A percentile compares a stretch with the other conserved stretches of the same genome.
phyloP scores from a whole-genome alignment of 345 rosid genomes.

The Gossypium mustelinum region DNA sequence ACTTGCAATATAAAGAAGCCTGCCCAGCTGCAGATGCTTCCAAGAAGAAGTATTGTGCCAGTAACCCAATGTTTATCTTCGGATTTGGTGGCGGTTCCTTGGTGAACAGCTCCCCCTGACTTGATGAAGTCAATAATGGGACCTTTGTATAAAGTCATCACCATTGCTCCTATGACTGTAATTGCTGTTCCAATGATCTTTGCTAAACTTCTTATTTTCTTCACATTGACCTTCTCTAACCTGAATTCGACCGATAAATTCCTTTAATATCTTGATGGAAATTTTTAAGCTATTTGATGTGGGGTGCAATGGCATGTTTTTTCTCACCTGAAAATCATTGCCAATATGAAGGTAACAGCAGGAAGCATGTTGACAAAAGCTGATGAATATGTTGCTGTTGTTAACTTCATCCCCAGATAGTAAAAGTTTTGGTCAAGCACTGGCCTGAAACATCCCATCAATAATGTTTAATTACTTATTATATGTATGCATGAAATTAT shows the following conservation, averaged over 20 bases:
- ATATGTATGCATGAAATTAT: neutral
- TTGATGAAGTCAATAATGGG: conserved; percentile 57
- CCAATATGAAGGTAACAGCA: conserved; percentile 80
- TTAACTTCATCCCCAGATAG: conserved; percentile 32
- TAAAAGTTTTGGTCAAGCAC: conserved; percentile 30
- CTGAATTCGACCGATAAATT: conserved; percentile 30
- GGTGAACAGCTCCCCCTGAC: conserved; percentile 33
- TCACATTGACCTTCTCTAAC: conserved; percentile 62
- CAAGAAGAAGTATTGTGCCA: conserved; percentile 69
- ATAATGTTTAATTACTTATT: neutral
- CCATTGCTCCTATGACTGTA: conserved; percentile 83
- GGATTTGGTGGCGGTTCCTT: conserved; percentile 26
- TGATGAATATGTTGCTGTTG: conserved; percentile 65
- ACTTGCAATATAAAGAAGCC: conserved; percentile 84
- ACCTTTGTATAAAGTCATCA: conserved; percentile 93
- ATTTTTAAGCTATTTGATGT: neutral
- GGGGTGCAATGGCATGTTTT: neutral
- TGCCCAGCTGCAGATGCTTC: conserved; percentile 63
- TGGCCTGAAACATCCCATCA: conserved; percentile 29
- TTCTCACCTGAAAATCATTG: conserved; percentile 69
- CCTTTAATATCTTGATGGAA: neutral
- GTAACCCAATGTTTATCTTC: conserved; percentile 53
- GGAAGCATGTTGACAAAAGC: conserved; percentile 73
- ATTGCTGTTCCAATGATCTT: conserved; percentile 72
- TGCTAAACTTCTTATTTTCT: conserved; percentile 60